Base-by-base conservation (phyloP, 2,329 filamentous ascomycete species). In the Aspergillus pseudoglaucus region DNA sequence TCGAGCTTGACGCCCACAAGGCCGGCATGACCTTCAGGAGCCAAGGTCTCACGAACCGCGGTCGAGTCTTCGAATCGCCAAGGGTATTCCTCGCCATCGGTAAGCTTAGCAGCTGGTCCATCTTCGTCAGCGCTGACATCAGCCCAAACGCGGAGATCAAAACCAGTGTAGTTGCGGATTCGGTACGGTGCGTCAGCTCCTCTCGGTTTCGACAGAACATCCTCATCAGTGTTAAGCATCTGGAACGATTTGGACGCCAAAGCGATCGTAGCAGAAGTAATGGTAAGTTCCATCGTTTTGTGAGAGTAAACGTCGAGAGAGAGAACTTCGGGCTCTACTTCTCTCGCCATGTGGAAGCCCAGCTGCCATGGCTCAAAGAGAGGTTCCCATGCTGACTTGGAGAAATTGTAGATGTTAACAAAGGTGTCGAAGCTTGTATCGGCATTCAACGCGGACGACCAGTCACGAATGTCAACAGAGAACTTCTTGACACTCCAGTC, bases 21-120 rank as follows among this genome's bases (percentile, higher is more conserved):
- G 20, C 88, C 87, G 44, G 84, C 84, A 50, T 83, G 86, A 6
- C 83, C 87, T 63, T 98, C 93, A 0, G 89, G 85, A 4, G 89
- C 83, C 5, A 98, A 76, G 44, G 87, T 95, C 69, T 98, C 93
- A 68, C 93, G 87, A 78, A 96, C 95, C 59, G 93, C 93, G 56
- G 90, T 90, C 72, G 91, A 93, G 57, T 96, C 90, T 68, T 98
- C 93, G 54, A 98, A 98, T 55, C 90, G 85, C 93, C 93, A 98
- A 1, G 91, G 89, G 2, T 82, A 83, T 68, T 98, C 93, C 60
- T 95, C 82, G 7, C 93, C 94, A 61, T 98, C 94, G 48, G 81
- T 81, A 0, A 98, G 75, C 52, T 85, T 90, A 2, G 87, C 81
- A 4, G 84, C 84, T n/a, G 79, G 68, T 2, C 69, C 81, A 52